Evolutionary conservation across 2,329 filamentous ascomycete species (phyloP).

Genomic region (Alternaria brassicae): DNA sequence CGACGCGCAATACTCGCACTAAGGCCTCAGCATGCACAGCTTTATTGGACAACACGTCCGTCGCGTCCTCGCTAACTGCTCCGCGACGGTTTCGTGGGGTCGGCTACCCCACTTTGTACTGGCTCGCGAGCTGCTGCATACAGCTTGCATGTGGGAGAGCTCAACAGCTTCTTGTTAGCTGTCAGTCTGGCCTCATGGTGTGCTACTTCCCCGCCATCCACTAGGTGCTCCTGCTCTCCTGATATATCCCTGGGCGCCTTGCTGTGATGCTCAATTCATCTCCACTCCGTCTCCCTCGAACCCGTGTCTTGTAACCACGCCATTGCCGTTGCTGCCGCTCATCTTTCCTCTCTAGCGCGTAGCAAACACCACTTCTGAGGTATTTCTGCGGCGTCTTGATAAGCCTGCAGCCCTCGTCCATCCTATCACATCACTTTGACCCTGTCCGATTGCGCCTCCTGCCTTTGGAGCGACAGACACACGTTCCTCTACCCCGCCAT

Average conservation of each 20-base stretch:
- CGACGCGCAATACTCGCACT: constrained; percentile 16
- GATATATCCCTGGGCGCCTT: constrained; percentile 6
- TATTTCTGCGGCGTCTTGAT: constrained; percentile 3
- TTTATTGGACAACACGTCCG: constrained; percentile 20
- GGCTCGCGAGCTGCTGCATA: constrained; percentile 28
- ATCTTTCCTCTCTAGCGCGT: not conserved
- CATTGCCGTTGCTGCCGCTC: constrained; percentile 6
- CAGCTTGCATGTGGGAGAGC: constrained; percentile 27
- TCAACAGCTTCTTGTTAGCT: constrained; percentile 33
- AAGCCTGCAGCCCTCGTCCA: constrained; percentile 8
- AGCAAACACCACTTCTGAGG: constrained; percentile 3
- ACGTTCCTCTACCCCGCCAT: constrained; percentile 37
- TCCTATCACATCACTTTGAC: constrained; percentile 1
- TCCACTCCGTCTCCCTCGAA: not conserved
- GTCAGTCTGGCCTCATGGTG: constrained; percentile 13
- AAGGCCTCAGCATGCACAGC: constrained; percentile 23
- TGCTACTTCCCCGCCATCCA: constrained; percentile 9
- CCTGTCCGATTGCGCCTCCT: constrained; percentile 12
- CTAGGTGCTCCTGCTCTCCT: constrained; percentile 11
- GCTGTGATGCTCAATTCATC: not conserved
- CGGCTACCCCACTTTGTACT: constrained; percentile 37
- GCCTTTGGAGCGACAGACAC: constrained; percentile 1
- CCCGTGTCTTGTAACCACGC: constrained; percentile 1
- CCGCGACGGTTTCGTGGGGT: constrained; percentile 16
- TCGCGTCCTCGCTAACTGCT: constrained; percentile 19